Base-by-base conservation (phyloP, 768 basidiomycete species). In the Pisolithus marmoratus region DNA sequence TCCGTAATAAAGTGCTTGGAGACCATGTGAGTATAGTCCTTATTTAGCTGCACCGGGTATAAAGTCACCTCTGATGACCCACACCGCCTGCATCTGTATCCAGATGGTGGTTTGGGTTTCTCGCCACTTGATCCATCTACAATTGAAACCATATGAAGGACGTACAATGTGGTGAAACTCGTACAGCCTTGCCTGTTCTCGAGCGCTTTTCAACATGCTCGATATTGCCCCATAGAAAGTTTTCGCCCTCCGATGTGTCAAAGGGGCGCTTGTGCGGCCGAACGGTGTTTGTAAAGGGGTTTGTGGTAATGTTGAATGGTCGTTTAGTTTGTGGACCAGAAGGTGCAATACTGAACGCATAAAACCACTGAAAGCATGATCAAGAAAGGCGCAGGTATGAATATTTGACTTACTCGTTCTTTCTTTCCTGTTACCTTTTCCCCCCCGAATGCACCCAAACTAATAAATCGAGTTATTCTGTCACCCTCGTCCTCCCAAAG, bases 311-410 rank as follows among this genome's bases (percentile, higher is more conserved):
- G 60, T 91, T 90, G 1, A 76, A 61, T 15, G 89, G 87, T 5
- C 62, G 74, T 19, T 74, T 66, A 11, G 63, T 67, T 23, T 66
- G 58, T 5, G 73, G 60, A 22, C 72, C 66, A 41, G 75, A 73
- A 2, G 90, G 83, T 0, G 80, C 69, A 48, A 99, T 88, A 23
- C 82, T 84, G 68, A 97, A 98, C 2, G 96, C 96, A 70, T 99
- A 99, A 71, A 96, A 97, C 87, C 92, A 97, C 94, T 97, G 58
- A 50, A 42, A 36, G 57, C 38, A 51, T 51, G 44, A 46, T 38
- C 45, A 46, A 49, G 12, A 42, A 38, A 56, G 17, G 47, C 26
- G 44, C 34, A 53, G 24, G 40, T 49, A 43, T 46, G 11, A 42
- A 22, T n/a, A 34, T 9, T 46, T 4, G 11, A 75, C 85, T 44